These are phyloP conservation scores for Amanita pseudoporphyria DNA, from an alignment of 768 basidiomycete genomes.

Conservation along the genomic window DNA sequence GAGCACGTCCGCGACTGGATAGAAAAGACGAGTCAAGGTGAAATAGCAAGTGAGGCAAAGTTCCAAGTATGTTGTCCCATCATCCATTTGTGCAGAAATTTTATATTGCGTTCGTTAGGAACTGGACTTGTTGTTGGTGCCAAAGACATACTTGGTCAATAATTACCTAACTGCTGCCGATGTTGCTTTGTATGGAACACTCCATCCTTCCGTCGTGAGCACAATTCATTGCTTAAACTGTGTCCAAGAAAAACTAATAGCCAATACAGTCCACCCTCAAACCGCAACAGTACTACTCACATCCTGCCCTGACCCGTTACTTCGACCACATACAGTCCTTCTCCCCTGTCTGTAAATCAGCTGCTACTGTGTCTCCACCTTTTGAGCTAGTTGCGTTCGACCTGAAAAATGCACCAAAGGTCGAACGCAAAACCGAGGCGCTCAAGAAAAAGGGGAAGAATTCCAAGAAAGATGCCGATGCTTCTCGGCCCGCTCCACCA, in stretches of 20 bases:
- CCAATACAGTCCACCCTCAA: constrained; percentile 54
- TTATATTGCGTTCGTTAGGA: constrained; percentile 31
- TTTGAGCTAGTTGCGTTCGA: constrained; percentile 60
- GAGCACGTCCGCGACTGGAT: constrained; percentile 63
- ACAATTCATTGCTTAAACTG: background rate
- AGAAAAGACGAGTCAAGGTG: constrained; percentile 45
- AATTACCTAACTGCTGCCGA: constrained; percentile 87
- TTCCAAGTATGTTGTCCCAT: constrained; percentile 33
- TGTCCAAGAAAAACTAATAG: background rate
- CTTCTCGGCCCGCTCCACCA: constrained; percentile 15
- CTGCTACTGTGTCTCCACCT: constrained; percentile 36
- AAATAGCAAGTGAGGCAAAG: constrained; percentile 34
- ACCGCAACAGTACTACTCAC: constrained; percentile 64
- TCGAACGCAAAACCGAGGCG: constrained; percentile 62
- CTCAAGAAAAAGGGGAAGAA: constrained; percentile 74
- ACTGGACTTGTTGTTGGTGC: constrained; percentile 59
- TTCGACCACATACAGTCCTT: constrained; percentile 88
- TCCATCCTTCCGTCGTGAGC: constrained; percentile 76
- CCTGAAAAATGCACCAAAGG: constrained; percentile 61
- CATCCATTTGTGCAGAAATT: background rate
- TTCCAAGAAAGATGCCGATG: constrained; percentile 22
- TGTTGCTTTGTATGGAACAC: constrained; percentile 80
- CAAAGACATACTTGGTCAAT: constrained; percentile 78
- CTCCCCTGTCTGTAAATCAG: constrained; percentile 49
- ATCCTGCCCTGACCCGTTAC: constrained; percentile 83